Percentiles rank a stretch among this genome's conserved stretches.
These are phyloP conservation scores for Coemansia brasiliensis DNA, from an alignment of 192 early-diverging fungal species.

Conservation along the genomic window DNA sequence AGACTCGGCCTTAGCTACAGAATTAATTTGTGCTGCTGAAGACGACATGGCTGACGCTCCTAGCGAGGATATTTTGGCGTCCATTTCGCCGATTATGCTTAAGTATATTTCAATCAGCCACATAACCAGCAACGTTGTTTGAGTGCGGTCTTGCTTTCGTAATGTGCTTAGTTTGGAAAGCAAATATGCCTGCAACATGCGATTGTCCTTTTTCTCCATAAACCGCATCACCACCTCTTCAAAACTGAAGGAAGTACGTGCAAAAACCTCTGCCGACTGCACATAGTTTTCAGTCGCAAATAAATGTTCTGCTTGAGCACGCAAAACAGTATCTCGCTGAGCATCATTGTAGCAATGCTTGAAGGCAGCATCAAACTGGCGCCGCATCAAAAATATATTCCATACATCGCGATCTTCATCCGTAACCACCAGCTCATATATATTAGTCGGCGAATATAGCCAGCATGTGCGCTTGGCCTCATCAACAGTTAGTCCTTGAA, in stretches of 20 bases:
- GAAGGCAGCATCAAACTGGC: constrained; percentile 81
- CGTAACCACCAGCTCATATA: constrained; percentile 88
- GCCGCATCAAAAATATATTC: constrained; percentile 81
- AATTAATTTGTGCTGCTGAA: constrained; percentile 2
- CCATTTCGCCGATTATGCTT: constrained; percentile 68
- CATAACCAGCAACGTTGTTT: constrained; percentile 76
- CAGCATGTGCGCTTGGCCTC: constrained; percentile 82
- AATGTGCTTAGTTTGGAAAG: constrained; percentile 71
- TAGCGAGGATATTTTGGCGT: constrained; percentile 54
- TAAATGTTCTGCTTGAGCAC: constrained; percentile 84
- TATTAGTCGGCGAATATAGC: constrained; percentile 79
- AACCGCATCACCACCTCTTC: constrained; percentile 91
- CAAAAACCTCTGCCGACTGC: constrained; percentile 85
- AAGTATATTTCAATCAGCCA: constrained; percentile 92
- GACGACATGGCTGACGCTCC: constrained; percentile 1
- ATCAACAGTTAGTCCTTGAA: constrained; percentile 74
- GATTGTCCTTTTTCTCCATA: constrained; percentile 63
- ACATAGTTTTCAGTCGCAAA: constrained; percentile 72
- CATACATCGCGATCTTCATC: constrained; percentile 96
- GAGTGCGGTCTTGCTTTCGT: constrained; percentile 71
- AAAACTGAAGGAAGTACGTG: constrained; percentile 73
- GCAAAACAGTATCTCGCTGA: constrained; percentile 76
- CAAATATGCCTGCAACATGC: constrained; percentile 79
- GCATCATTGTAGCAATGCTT: constrained; percentile 70
- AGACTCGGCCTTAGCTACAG: background rate